A percentile compares a stretch with the other conserved stretches of the same genome.
Conservation (phyloP, 768 basidiomycete species). For the Trametes meyenii region DNA sequence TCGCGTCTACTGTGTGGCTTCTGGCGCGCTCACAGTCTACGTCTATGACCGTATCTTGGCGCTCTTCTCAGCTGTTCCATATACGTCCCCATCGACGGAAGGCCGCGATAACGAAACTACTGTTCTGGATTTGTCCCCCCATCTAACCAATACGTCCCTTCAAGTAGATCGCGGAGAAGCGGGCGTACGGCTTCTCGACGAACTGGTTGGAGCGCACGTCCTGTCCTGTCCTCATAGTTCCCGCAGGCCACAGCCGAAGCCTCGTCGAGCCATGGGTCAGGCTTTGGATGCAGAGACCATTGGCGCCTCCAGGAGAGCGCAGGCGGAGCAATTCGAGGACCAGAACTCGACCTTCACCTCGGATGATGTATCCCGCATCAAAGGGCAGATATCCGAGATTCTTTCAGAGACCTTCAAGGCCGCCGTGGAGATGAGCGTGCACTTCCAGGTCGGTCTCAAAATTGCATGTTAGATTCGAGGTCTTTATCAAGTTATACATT, state of each 20-base stretch:
- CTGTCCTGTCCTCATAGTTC: conserved; percentile 35
- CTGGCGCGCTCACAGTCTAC: conserved; percentile 77
- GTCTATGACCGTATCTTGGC: conserved; percentile 84
- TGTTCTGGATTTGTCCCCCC: conserved; percentile 60
- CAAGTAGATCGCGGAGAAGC: conserved; percentile 70
- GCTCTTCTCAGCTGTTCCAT: conserved; percentile 81
- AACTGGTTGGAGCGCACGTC: conserved; percentile 69
- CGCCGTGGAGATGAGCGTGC: conserved; percentile 75
- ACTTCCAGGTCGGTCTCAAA: conserved; percentile 70
- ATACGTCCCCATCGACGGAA: conserved; percentile 42
- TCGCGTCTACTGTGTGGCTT: conserved; percentile 82
- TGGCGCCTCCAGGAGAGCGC: background rate
- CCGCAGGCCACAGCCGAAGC: conserved; percentile 11
- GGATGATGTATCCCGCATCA: conserved; percentile 52
- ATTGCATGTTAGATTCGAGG: background rate
- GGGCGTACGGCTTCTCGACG: conserved; percentile 77
- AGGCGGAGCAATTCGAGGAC: background rate
- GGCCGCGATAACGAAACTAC: conserved; percentile 30
- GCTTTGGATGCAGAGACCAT: conserved; percentile 17
- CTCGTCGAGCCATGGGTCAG: conserved; percentile 19
- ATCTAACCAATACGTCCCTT: conserved; percentile 92
- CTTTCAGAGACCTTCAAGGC: conserved; percentile 86
- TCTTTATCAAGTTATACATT: background rate
- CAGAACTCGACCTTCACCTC: conserved; percentile 31
- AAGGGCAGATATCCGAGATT: conserved; percentile 62